Conservation (phyloP, 768 basidiomycete genomes). For the Phallus indusiatus region DNA sequence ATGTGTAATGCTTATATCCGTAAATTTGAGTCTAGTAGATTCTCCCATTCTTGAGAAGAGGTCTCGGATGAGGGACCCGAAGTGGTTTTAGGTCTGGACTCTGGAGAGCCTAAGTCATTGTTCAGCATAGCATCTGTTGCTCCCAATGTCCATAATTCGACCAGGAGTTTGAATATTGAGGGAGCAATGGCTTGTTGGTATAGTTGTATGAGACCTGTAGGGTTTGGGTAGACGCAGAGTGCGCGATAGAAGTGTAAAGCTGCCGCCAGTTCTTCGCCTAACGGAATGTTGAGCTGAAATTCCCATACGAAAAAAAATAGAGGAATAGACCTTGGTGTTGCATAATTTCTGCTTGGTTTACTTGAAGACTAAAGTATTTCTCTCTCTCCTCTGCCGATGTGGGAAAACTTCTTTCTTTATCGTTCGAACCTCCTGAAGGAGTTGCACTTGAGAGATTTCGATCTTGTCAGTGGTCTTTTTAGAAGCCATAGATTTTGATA, state of each 20-base stretch:
- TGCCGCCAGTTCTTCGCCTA: conserved; percentile 73
- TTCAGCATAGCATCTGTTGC: conserved; percentile 25
- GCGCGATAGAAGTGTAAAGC: conserved; percentile 91
- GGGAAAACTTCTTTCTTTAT: conserved; percentile 56
- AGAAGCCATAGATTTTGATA: conserved; percentile 54
- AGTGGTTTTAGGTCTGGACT: conserved; percentile 26
- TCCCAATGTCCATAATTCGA: conserved; percentile 71
- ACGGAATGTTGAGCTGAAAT: not conserved
- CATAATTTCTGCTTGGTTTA: conserved; percentile 80
- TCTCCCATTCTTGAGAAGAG: conserved; percentile 89
- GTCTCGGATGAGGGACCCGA: conserved; percentile 73
- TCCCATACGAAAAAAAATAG: not conserved
- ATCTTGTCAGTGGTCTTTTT: conserved; percentile 10
- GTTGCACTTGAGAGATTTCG: conserved; percentile 24
- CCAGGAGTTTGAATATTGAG: conserved; percentile 72
- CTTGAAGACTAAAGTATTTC: conserved; percentile 84
- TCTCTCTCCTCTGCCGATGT: conserved; percentile 69
- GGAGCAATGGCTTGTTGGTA: conserved; percentile 87
- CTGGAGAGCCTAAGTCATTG: conserved; percentile 41
- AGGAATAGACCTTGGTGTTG: conserved; percentile 53
- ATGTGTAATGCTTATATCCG: conserved; percentile 33
- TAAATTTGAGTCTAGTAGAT: conserved; percentile 64
- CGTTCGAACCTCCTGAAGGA: conserved; percentile 46
- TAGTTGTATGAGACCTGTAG: conserved; percentile 89
- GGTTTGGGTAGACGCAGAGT: conserved; percentile 88